Evolutionary conservation across 2,329 filamentous ascomycete species (phyloP).

Genomic region (Trichophyton simii): DNA sequence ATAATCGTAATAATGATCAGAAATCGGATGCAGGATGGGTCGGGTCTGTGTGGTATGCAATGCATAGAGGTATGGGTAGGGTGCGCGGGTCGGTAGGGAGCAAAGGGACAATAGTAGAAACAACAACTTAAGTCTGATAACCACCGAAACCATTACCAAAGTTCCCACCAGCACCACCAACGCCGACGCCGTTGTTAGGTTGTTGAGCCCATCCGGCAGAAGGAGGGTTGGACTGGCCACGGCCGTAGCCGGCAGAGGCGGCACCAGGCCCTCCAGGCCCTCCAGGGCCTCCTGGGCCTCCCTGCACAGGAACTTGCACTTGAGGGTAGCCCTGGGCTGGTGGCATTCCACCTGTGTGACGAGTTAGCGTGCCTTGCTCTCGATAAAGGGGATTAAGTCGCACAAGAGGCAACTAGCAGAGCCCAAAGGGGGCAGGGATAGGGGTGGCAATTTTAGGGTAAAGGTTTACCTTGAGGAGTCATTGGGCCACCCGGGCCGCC

Average conservation of each 20-base stretch:
- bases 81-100: constrained; percentile 3
- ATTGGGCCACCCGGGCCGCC: constrained; percentile 55
- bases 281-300: background rate
- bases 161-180: constrained; percentile 26
- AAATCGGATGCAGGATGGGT: constrained; percentile 4
- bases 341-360: constrained; percentile 23
- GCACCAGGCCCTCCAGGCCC: constrained; percentile 18
- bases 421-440: background rate
- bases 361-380: background rate
- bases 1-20: constrained; percentile 4
- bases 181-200: constrained; percentile 3
- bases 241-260: constrained; percentile 74
- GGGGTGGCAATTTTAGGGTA: background rate
- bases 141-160: constrained; percentile 47
- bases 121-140: constrained; percentile 40
- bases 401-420: background rate
- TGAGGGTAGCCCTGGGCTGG: constrained; percentile 44
- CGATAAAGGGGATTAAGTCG: background rate
- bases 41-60: background rate
- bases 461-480: constrained; percentile 43
- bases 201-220: constrained; percentile 42
- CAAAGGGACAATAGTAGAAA: constrained; percentile 8
- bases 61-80: background rate
- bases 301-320: constrained; percentile 41
- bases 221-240: constrained; percentile 49